Base-by-base conservation (phyloP, 148 eudicot species). In the Silene latifolia region DNA sequence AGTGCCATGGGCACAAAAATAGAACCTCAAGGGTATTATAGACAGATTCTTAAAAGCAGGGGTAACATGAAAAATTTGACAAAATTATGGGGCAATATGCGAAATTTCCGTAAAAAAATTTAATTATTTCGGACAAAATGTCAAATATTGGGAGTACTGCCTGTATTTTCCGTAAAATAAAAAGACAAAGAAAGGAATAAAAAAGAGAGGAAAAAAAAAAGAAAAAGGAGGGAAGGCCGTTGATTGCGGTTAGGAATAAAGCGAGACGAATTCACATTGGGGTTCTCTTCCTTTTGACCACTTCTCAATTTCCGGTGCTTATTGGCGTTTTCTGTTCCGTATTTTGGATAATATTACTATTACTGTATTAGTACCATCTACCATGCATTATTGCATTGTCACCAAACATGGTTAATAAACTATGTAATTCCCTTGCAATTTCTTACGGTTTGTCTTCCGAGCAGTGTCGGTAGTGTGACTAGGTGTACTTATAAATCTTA, bases 231-330 rank as follows among this genome's bases (percentile, higher is more conserved):
- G 74, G 57, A 57, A 20, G 80, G 85, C 85, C 89, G 90, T 89
- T 87, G 81, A 89, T 89, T 89, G 88, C 90, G 89, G 93, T 91
- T 91, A 79, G 61, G 87, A 85, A 82, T 87, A 85, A 78, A 81
- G 84, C 73, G 66, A 24, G 51, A 3, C 61, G 14, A 14, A 57
- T 69, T 67, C 59, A 64, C 76, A 74, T 74, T 72, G 74, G 66
- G 74, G 67, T 77, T 21, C 67, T 57, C 62, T 42, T 10, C 62
- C 73, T 79, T 79, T 84, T 74, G 74, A 77, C 86, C 87, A 58
- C 80, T n/a, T 69, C 79, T 27, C 20, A 53, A 3, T 78, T 56
- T 59, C 1, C 47, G 1, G 59, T 56, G 29, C 8, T 15, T 7
- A 29, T 5, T 15, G 44, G 11, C 8, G 2, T 10, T 3, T 72